Base-by-base conservation (phyloP, 2,329 filamentous ascomycete species). In the Cordyceps sp. region DNA sequence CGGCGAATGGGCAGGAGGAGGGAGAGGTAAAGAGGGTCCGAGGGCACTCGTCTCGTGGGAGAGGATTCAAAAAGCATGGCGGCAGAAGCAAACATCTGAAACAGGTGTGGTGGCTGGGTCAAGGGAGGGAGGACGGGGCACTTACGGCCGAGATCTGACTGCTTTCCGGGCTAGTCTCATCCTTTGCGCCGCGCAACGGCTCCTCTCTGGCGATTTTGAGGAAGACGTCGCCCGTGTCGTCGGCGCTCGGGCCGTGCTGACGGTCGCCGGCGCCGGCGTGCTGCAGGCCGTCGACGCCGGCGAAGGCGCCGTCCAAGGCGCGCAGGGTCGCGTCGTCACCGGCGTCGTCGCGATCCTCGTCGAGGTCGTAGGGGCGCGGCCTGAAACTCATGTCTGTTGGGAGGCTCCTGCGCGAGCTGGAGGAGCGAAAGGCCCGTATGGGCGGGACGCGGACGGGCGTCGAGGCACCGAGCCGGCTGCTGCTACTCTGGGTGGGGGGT, bases 171-270 rank as follows among this genome's bases (percentile, higher is more conserved):
- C 47, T 42, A 26, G 49, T 52, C 6, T 53, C 51, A 27, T 58
- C 54, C 8, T 44, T 37, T 14, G 45, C 43, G 31, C 55, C 59
- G 30, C 54, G 57, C 13, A 48, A 43, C 12, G 59, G 41, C 38
- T 72, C 67, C 36, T 73, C 66, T 10, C 62, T 57, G 10, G 69
- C 69, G 36, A 74, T 73, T 33, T 58, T 64, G 37, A 74, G 59
- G 39, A 73, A 74, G 26, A 73, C 54, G 39, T 74, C 69, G 25
- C 65, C 66, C 4, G 60, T 66, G 39, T 71, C 69, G 33, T 73
- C 69, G 26, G 50, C 54, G 31, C 65, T n/a, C n/a, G n/a, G n/a
- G n/a, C n/a, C n/a, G n/a, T n/a, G n/a, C n/a, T n/a, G n/a, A n/a
- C n/a, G n/a, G n/a, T n/a, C n/a, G n/a, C n/a, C n/a, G n/a, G n/a